These are phyloP conservation scores for Chaetomium olivaceum DNA, from an alignment of 2,329 filamentous ascomycete species.

Conservation along the genomic window DNA sequence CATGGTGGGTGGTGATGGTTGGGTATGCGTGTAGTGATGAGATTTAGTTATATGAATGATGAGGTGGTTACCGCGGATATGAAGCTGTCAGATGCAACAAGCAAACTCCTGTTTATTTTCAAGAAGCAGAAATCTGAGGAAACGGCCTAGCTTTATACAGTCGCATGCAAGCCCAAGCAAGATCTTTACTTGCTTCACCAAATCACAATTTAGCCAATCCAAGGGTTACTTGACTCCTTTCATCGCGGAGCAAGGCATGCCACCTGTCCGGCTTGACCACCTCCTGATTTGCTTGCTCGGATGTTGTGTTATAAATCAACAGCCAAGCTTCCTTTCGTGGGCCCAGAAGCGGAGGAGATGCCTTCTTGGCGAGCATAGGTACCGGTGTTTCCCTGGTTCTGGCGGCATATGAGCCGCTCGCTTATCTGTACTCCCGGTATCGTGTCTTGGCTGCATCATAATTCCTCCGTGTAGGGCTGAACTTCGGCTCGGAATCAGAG, in stretches of 20 bases:
- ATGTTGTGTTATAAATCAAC: not conserved
- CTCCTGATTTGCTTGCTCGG: not conserved
- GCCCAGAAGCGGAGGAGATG: not conserved
- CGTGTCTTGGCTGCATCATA: not conserved
- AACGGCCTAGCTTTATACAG: not conserved
- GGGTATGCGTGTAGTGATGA: not conserved
- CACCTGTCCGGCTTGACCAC: not conserved
- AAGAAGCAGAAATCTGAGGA: not conserved
- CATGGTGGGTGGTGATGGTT: not conserved
- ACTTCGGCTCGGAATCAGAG: not conserved
- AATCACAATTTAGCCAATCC: not conserved
- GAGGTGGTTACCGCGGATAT: not conserved
- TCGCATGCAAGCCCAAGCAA: not conserved
- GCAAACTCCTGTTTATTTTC: not conserved
- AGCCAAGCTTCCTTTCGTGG: constrained; percentile 15
- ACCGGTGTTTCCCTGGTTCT: not conserved
- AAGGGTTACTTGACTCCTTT: no score
- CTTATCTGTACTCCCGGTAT: not conserved
- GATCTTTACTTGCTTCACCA: not conserved
- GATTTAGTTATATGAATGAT: not conserved
- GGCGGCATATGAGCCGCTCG: not conserved
- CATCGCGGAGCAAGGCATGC: no score
- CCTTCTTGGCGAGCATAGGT: not conserved
- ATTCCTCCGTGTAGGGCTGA: not conserved
- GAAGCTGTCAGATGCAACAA: no score